A percentile compares a stretch with the other conserved stretches of the same genome.
Conservation (phyloP, 164 flowering plant genomes). For the Piper longum region DNA sequence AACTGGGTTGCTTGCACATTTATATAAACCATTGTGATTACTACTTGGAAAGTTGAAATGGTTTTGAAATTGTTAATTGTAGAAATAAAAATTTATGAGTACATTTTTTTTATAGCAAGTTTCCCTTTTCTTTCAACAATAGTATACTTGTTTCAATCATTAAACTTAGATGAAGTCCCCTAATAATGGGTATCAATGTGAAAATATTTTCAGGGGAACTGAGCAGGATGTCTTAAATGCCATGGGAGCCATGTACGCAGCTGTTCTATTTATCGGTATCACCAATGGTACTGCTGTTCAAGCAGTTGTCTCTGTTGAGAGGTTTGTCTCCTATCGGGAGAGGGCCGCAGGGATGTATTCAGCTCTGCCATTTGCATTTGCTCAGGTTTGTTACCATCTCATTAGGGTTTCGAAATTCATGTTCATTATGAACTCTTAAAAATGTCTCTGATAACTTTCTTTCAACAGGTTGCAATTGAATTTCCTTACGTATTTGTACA, state of each 20-base stretch:
- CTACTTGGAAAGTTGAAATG: not conserved
- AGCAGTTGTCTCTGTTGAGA: constrained; percentile 65
- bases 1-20: not conserved
- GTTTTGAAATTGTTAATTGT: not conserved
- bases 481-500: constrained; percentile 63
- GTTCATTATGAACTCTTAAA: not conserved
- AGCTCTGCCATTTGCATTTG: constrained; percentile 72
- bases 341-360: constrained; percentile 91
- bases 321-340: constrained; percentile 80
- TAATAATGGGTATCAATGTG: too few relatives aligned
- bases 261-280: constrained; percentile 63
- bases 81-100: too few relatives aligned
- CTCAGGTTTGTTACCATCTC: constrained; percentile 38
- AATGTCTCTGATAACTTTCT: not conserved
- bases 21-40: not conserved
- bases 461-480: constrained; percentile 51
- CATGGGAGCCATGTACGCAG: constrained; percentile 64
- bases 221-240: constrained; percentile 15
- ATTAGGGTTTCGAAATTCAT: not conserved
- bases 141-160: too few relatives aligned
- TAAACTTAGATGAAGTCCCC: too few relatives aligned
- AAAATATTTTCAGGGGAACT: constrained; percentile 1
- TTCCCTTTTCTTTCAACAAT: too few relatives aligned
- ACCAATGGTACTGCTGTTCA: constrained; percentile 60
- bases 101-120: too few relatives aligned